Evolutionary conservation across 75 land plant genomes (phyloP).

Genomic region (Pinus albicaulis): DNA sequence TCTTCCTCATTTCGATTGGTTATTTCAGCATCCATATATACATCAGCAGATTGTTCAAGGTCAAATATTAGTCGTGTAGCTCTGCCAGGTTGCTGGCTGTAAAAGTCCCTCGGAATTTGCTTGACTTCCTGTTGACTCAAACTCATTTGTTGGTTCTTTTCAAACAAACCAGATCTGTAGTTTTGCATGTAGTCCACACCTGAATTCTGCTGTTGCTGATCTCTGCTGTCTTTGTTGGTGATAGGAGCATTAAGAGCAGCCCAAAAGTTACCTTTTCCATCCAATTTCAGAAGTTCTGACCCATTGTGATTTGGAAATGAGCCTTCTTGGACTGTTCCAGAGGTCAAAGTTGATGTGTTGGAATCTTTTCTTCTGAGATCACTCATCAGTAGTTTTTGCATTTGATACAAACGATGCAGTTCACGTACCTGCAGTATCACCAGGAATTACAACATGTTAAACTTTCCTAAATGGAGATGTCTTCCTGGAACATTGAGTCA

Average conservation of each 20-base stretch:
- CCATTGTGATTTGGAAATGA: background rate
- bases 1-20: constrained; percentile 12
- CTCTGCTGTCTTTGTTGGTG: background rate
- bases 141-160: constrained; percentile 12
- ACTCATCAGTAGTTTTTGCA: constrained; percentile 59
- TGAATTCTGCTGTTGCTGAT: constrained; percentile 13
- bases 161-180: constrained; percentile 10
- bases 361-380: constrained; percentile 31
- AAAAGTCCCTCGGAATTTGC: constrained; percentile 17
- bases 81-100: constrained; percentile 21
- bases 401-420: constrained; percentile 63
- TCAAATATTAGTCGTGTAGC: constrained; percentile 38
- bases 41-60: constrained; percentile 67
- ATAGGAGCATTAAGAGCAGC: background rate
- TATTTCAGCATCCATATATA: constrained; percentile 48
- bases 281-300: constrained; percentile 5
- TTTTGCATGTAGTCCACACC: background rate
- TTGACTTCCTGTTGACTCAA: constrained; percentile 14
- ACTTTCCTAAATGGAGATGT: background rate
- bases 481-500: background rate
- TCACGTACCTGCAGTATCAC: constrained; percentile 45
- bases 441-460: background rate
- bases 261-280: background rate
- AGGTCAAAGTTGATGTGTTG: constrained; percentile 7
- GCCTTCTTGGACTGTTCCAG: constrained; percentile 13